phyloP scores from a whole-genome alignment of 305 asterid species.

The Nicotiana rustica region DNA sequence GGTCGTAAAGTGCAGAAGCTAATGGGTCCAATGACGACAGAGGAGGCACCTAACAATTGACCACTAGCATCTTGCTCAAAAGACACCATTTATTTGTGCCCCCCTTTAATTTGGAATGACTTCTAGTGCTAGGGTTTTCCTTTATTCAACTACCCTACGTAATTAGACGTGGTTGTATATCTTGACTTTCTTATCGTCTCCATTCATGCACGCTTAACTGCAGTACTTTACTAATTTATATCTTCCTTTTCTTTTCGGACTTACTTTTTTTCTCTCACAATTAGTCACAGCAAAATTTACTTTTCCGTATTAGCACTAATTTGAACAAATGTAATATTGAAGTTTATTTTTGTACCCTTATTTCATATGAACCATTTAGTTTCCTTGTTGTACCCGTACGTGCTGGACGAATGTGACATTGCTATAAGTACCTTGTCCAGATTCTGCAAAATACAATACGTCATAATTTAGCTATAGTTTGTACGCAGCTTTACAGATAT shows the following conservation, averaged over 20 bases:
- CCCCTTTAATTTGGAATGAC: slow-evolving; percentile 14
- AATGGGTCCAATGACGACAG: slow-evolving; percentile 37
- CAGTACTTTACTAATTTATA: neutral
- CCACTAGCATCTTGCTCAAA: slow-evolving; percentile 9
- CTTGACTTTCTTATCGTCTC: slow-evolving; percentile 10
- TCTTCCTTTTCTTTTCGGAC: neutral
- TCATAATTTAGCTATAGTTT: too few relatives aligned
- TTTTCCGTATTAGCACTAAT: too few relatives aligned
- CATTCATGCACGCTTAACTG: neutral
- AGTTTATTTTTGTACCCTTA: too few relatives aligned
- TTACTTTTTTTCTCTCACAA: too few relatives aligned
- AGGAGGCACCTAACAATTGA: slow-evolving; percentile 45
- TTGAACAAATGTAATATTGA: too few relatives aligned
- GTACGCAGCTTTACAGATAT: too few relatives aligned
- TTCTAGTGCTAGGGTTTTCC: slow-evolving; percentile 20
- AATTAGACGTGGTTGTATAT: slow-evolving; percentile 31
- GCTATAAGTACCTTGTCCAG: too few relatives aligned
- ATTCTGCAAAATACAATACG: too few relatives aligned
- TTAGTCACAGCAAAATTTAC: too few relatives aligned
- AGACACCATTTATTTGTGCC: slow-evolving; percentile 1
- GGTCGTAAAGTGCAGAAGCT: slow-evolving; percentile 26
- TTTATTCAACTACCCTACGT: slow-evolving; percentile 31
- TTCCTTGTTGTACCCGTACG: too few relatives aligned
- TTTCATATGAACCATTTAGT: too few relatives aligned
- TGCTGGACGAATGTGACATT: too few relatives aligned